A percentile compares a stretch with the other conserved stretches of the same genome.
Evolutionary conservation across 1,139 yeast species (phyloP).

Genomic region (Taphrina betulina): DNA sequence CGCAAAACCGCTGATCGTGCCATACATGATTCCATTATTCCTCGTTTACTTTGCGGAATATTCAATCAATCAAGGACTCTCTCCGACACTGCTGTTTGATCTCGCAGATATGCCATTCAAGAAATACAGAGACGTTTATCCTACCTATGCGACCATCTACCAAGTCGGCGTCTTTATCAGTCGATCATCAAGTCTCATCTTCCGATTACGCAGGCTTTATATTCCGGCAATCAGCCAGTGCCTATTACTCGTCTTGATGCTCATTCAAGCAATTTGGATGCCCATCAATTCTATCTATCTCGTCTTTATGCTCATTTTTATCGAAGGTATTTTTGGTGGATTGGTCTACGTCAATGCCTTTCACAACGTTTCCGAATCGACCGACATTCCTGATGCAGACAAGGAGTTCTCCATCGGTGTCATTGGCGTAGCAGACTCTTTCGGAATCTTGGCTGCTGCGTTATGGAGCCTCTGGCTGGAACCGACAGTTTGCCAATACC

Average conservation of each 20-base stretch:
- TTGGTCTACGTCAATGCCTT: conserved; percentile 86
- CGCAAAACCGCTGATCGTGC: conserved; percentile 53
- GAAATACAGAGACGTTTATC: conserved; percentile 80
- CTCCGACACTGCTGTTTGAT: conserved; percentile 35
- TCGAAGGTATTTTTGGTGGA: conserved; percentile 88
- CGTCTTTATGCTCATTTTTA: conserved; percentile 63
- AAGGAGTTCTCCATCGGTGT: conserved; percentile 90
- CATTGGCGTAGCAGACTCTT: conserved; percentile 88
- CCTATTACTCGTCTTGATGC: conserved; percentile 59
- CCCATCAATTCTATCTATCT: conserved; percentile 66
- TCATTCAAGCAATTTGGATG: conserved; percentile 63
- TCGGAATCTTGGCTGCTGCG: conserved; percentile 84
- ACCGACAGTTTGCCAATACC: conserved; percentile 66
- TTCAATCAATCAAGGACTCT: conserved; percentile 82
- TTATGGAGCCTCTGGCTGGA: conserved; percentile 72
- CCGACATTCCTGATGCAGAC: conserved; percentile 51
- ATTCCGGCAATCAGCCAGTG: conserved; percentile 65
- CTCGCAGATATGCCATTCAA: conserved; percentile 47
- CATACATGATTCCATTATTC: conserved; percentile 79
- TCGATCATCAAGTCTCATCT: conserved; percentile 70
- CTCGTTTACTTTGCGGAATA: conserved; percentile 85
- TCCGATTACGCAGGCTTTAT: conserved; percentile 61
- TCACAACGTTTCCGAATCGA: conserved; percentile 64
- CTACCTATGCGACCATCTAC: conserved; percentile 86
- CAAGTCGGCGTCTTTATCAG: conserved; percentile 92